These are phyloP conservation scores for Colletotrichum sansevieriae DNA, from an alignment of 2,329 filamentous ascomycete species.

Conservation along the genomic window DNA sequence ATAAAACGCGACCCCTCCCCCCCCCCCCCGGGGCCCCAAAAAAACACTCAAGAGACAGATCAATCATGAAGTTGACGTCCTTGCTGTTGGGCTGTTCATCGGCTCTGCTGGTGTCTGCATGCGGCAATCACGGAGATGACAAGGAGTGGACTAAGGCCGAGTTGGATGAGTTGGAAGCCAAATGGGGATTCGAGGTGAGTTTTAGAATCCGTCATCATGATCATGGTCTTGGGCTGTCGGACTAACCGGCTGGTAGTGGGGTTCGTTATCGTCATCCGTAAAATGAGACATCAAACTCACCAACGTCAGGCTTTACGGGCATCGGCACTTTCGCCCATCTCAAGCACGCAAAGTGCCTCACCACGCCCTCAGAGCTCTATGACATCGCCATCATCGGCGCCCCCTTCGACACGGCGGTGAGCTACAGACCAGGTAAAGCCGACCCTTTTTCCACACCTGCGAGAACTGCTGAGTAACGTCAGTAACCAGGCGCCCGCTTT, in stretches of 20 bases:
- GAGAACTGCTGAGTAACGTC: not conserved
- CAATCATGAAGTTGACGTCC: conserved; percentile 37
- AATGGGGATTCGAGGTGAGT: conserved; percentile 69
- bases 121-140: conserved; percentile 52
- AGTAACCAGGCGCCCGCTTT: conserved; percentile 74
- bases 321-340: conserved; percentile 83
- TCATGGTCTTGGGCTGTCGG: not conserved
- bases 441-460: not conserved
- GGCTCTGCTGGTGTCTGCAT: conserved; percentile 48
- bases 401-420: conserved; percentile 81
- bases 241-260: conserved; percentile 36
- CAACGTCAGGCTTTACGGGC: conserved; percentile 69
- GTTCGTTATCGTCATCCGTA: conserved; percentile 26
- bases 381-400: conserved; percentile 81
- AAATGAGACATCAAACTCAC: conserved; percentile 57
- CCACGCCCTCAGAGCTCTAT: conserved; percentile 72
- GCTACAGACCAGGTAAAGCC: conserved; percentile 73
- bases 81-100: conserved; percentile 39
- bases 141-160: conserved; percentile 64
- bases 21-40: not conserved
- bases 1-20: not conserved
- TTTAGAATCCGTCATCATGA: not conserved
- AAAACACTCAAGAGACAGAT: not conserved
- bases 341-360: conserved; percentile 76
- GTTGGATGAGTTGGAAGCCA: conserved; percentile 65